Percentiles rank a stretch among this genome's conserved stretches.
Conservation (phyloP, 1,284 basidiomycete genomes). For the Fistulinella staudtii region DNA sequence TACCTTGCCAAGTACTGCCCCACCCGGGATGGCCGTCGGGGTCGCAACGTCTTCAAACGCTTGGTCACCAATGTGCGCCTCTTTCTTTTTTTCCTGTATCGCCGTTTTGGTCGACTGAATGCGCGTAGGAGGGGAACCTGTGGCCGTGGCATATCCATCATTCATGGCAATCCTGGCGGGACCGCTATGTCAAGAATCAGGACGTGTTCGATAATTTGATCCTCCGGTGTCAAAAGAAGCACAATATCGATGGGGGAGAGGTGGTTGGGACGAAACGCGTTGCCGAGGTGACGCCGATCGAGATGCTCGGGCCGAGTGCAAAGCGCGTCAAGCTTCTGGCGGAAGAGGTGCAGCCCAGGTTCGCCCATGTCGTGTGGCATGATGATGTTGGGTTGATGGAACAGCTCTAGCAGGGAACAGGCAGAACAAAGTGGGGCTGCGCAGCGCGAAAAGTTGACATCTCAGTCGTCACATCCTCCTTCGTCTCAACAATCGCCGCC, state of each 20-base stretch:
- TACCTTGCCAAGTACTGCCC: slow-evolving; percentile 26
- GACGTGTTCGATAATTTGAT: slow-evolving; percentile 42
- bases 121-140: slow-evolving; percentile 5
- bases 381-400: background rate
- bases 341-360: slow-evolving; percentile 3
- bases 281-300: background rate
- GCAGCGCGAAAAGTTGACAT: background rate
- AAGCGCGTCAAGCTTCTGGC: slow-evolving; percentile 16
- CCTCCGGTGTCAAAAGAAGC: slow-evolving; percentile 20
- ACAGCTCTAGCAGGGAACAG: slow-evolving; percentile 5
- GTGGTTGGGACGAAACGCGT: slow-evolving; percentile 4
- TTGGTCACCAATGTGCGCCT: slow-evolving; percentile 36
- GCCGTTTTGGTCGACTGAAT: too few relatives aligned
- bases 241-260: background rate
- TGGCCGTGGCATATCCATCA: slow-evolving; percentile 48
- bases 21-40: slow-evolving; percentile 33
- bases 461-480: too few relatives aligned
- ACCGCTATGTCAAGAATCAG: slow-evolving; percentile 45
- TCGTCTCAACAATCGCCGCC: too few relatives aligned
- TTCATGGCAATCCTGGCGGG: slow-evolving; percentile 52
- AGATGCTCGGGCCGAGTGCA: background rate
- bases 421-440: background rate
- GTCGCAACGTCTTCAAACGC: slow-evolving; percentile 37
- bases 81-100: background rate
- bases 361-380: background rate